Evolutionary conservation across 139 green algal genomes (phyloP).

Genomic region (Coccomyxa sp.): DNA sequence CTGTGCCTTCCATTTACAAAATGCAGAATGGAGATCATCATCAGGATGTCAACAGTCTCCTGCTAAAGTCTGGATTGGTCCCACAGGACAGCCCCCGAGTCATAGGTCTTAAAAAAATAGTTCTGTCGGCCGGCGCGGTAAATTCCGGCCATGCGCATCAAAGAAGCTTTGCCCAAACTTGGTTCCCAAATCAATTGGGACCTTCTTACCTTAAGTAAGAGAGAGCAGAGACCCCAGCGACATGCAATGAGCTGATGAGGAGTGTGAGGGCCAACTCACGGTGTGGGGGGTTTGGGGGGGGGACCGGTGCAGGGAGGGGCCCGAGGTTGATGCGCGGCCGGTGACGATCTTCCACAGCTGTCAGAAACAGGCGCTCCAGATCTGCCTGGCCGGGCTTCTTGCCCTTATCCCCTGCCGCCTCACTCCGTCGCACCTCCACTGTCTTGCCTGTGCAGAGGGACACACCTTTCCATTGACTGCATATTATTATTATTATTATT

Average conservation of each 20-base stretch:
- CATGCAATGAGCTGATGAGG: neutral
- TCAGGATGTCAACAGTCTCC: no score
- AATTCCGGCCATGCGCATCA: neutral
- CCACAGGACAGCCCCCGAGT: no score
- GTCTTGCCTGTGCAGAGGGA: slow-evolving; percentile 51
- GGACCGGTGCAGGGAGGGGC: slow-evolving; percentile 61
- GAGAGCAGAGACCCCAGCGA: neutral
- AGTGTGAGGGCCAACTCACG: slow-evolving; percentile 29
- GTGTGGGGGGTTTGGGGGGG: slow-evolving; percentile 53
- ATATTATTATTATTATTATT: neutral
- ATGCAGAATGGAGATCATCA: no score
- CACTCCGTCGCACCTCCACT: slow-evolving; percentile 67
- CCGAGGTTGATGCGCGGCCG: slow-evolving; percentile 53
- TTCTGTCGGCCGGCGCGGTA: neutral
- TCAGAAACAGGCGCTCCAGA: slow-evolving; percentile 52
- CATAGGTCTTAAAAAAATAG: no score
- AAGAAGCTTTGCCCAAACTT: no score
- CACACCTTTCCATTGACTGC: neutral
- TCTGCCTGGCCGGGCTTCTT: slow-evolving; percentile 33
- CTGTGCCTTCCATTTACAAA: no score
- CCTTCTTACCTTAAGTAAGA: neutral
- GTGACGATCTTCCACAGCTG: slow-evolving; percentile 45
- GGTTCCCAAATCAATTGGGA: no score
- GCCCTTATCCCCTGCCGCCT: slow-evolving; percentile 46
- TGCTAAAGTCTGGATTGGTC: no score